Percentiles rank a stretch among this genome's conserved stretches.
phyloP scores from a whole-genome alignment of 192 early-diverging fungal species.

The Coemansia sp. region DNA sequence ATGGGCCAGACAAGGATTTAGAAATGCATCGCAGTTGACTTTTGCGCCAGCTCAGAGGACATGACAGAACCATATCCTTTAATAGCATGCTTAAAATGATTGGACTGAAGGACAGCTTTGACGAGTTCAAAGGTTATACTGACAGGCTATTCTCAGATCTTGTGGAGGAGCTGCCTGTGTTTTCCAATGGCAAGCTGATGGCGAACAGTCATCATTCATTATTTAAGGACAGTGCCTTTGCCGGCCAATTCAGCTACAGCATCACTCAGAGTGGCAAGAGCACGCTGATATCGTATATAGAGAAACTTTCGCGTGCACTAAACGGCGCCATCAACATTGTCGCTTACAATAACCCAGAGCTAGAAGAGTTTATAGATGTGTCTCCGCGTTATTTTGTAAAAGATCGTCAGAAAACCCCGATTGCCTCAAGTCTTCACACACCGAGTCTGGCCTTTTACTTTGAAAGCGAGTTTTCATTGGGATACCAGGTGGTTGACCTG shows the following conservation, averaged over 20 bases:
- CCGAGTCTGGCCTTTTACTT: background rate
- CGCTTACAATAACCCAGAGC: background rate
- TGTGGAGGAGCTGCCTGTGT: background rate
- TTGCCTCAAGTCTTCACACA: background rate
- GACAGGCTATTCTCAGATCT: background rate
- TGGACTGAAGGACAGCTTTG: background rate
- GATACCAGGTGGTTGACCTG: background rate
- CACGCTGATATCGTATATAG: background rate
- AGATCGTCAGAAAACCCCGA: background rate
- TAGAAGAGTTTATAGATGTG: background rate
- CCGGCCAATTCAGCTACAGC: background rate
- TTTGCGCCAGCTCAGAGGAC: background rate
- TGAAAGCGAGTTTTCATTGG: background rate
- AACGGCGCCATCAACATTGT: background rate
- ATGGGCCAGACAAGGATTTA: background rate
- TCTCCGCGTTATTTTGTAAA: background rate
- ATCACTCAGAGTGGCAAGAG: background rate
- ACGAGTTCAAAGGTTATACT: background rate
- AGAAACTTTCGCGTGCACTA: background rate
- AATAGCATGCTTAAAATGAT: background rate
- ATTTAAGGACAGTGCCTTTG: background rate
- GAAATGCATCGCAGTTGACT: background rate
- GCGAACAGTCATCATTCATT: background rate
- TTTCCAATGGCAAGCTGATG: background rate
- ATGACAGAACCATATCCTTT: background rate